A percentile compares a stretch with the other conserved stretches of the same genome.
These are phyloP conservation scores for Colletotrichum trifolii DNA, from an alignment of 2,329 filamentous ascomycete genomes.

Conservation along the genomic window DNA sequence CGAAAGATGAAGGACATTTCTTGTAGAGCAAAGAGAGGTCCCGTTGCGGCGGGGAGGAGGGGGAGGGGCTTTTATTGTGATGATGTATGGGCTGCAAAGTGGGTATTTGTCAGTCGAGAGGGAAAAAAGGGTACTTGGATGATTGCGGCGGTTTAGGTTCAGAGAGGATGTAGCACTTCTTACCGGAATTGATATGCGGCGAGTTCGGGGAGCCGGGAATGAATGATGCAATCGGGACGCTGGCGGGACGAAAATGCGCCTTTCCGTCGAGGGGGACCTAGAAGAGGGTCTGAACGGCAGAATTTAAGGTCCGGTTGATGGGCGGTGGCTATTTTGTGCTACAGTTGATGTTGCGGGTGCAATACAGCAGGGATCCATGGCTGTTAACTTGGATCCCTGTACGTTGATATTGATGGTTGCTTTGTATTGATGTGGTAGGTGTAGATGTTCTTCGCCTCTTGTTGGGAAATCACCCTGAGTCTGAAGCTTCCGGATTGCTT, in stretches of 20 bases:
- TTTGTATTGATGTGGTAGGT: too few relatives aligned
- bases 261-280: neutral
- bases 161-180: neutral
- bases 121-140: neutral
- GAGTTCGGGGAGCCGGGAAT: constrained; percentile 13
- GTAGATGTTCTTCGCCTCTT: too few relatives aligned
- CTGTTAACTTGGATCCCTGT: too few relatives aligned
- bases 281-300: neutral
- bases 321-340: too few relatives aligned
- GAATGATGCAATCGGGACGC: constrained; percentile 34
- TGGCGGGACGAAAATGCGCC: constrained; percentile 6
- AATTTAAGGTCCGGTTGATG: neutral
- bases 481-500: too few relatives aligned
- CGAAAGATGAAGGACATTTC: constrained; percentile 73
- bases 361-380: too few relatives aligned
- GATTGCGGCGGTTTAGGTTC: neutral
- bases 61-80: constrained; percentile 8
- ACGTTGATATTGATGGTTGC: too few relatives aligned
- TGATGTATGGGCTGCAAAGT: neutral
- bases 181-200: neutral
- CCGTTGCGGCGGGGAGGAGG: neutral
- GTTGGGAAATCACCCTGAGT: too few relatives aligned
- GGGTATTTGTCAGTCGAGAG: constrained; percentile 16
- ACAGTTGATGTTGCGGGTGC: too few relatives aligned
- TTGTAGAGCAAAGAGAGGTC: neutral